phyloP scores from a whole-genome alignment of 73 alveolate genomes.

The Tetrahymena malaccensis region DNA sequence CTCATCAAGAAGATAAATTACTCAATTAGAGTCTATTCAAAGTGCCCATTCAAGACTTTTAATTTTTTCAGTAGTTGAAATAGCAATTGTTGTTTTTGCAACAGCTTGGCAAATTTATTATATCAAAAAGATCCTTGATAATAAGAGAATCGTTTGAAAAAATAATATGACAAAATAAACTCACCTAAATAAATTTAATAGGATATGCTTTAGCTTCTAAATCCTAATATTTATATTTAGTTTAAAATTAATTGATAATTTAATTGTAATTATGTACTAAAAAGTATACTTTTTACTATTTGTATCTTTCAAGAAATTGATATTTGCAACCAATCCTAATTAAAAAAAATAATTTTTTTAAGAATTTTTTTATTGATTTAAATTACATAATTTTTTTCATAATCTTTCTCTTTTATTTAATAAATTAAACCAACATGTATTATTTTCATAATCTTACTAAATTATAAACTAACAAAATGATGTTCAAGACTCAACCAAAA shows the following conservation, averaged over 20 bases:
- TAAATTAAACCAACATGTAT: too few species aligned
- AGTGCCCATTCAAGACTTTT: slow-evolving; percentile 20
- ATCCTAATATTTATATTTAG: neutral
- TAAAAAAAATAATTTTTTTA: too few species aligned
- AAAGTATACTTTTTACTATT: neutral
- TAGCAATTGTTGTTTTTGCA: neutral
- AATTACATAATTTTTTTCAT: too few species aligned
- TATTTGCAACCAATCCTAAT: neutral
- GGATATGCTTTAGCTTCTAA: neutral
- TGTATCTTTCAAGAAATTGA: neutral
- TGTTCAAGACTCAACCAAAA: neutral
- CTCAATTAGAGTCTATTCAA: slow-evolving; percentile 20
- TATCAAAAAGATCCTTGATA: slow-evolving; percentile 33
- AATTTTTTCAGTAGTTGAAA: slow-evolving; percentile 23
- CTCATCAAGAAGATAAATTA: slow-evolving; percentile 23
- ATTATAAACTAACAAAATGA: neutral
- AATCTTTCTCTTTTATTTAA: neutral
- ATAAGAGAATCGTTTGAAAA: slow-evolving; percentile 34
- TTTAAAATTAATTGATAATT: too few species aligned
- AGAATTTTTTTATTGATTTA: too few species aligned
- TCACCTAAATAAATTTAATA: too few species aligned
- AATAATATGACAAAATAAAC: neutral
- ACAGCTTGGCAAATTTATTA: slow-evolving; percentile 39
- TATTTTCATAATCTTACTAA: too few species aligned
- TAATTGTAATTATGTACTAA: neutral